Percentiles rank a stretch among this genome's conserved stretches.
These are phyloP conservation scores for Zasmidium citrigriseum DNA, from an alignment of 2,329 filamentous ascomycete genomes.

Conservation along the genomic window DNA sequence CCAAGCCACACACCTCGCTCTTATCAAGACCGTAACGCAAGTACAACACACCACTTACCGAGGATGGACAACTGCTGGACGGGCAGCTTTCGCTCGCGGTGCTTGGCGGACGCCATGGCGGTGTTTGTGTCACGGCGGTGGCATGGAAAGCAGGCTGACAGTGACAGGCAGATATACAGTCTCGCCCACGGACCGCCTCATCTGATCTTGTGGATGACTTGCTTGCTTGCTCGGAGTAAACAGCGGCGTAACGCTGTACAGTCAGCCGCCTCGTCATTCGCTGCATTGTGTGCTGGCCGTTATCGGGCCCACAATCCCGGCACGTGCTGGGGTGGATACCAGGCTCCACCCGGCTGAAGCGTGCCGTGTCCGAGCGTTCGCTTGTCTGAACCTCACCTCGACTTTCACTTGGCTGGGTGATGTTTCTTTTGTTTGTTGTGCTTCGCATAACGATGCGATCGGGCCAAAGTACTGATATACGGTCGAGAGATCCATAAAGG, in stretches of 20 bases:
- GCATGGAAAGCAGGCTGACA: not conserved
- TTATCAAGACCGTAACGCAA: no score
- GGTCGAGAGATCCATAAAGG: no score
- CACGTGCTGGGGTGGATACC: not conserved
- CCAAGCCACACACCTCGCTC: no score
- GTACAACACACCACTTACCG: conserved; percentile 48
- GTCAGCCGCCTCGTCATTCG: not conserved
- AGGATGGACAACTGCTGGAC: conserved; percentile 76
- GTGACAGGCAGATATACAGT: not conserved
- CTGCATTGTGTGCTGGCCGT: not conserved
- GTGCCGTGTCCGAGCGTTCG: not conserved
- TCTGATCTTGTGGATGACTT: no score
- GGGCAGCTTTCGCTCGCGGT: conserved; percentile 61
- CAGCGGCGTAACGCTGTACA: not conserved
- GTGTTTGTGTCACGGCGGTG: not conserved
- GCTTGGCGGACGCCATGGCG: conserved; percentile 18
- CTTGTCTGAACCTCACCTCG: conserved; percentile 2
- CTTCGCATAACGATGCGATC: not conserved
- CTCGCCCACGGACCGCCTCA: conserved; percentile 1
- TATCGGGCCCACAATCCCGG: not conserved
- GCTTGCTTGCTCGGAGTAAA: no score
- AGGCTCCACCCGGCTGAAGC: not conserved
- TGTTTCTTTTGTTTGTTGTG: not conserved
- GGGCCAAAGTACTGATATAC: no score
- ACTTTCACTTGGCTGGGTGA: not conserved